A percentile compares a stretch with the other conserved stretches of the same genome.
These are phyloP conservation scores for Ceratobasidium papillatum DNA, from an alignment of 1,284 basidiomycete genomes.

Conservation along the genomic window DNA sequence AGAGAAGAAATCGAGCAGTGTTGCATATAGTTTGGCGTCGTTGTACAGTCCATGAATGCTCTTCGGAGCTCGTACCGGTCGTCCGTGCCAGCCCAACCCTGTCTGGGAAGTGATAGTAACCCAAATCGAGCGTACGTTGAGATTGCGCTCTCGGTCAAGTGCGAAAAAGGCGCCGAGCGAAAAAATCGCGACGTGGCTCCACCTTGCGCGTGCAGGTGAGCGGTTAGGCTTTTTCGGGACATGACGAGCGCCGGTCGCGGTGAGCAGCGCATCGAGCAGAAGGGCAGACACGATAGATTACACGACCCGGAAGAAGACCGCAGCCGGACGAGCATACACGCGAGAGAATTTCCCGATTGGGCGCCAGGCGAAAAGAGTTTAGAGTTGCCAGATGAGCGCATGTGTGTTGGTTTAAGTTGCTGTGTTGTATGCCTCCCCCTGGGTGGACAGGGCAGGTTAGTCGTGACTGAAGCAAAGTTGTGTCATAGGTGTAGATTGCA, in stretches of 20 bases:
- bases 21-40: neutral
- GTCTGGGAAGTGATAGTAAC: neutral
- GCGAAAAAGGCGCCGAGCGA: slow-evolving; percentile 6
- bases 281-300: neutral
- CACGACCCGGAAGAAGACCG: neutral
- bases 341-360: slow-evolving; percentile 11
- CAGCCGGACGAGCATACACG: neutral
- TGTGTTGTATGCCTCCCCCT: neutral
- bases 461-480: neutral
- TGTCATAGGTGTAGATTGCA: neutral
- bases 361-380: neutral
- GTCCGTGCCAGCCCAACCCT: slow-evolving; percentile 18
- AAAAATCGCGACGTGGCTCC: slow-evolving; percentile 5
- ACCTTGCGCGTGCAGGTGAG: too few relatives aligned
- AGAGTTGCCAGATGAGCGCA: slow-evolving; percentile 17
- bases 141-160: neutral
- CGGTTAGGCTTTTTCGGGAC: neutral
- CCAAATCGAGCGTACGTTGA: neutral
- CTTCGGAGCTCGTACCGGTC: slow-evolving; percentile 10
- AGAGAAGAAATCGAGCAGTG: neutral
- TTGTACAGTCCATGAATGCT: neutral
- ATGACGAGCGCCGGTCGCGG: neutral
- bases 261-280: neutral
- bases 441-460: neutral
- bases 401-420: slow-evolving; percentile 4